A percentile compares a stretch with the other conserved stretches of the same genome.
phyloP scores from a whole-genome alignment of 2,329 filamentous ascomycete genomes.

The Paecilomyces niveus region DNA sequence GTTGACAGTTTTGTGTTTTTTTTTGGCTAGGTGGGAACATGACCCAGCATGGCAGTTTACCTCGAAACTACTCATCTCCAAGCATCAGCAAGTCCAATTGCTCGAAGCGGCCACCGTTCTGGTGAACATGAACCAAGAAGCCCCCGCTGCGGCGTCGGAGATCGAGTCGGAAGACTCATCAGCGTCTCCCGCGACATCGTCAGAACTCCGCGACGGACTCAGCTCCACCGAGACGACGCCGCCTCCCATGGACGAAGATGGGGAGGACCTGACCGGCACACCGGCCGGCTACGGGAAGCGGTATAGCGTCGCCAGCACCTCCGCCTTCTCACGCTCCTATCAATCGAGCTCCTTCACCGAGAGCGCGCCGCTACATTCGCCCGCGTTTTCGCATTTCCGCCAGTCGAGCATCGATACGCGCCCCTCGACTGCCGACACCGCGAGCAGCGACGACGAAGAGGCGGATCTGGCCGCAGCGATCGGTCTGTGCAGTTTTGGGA shows the following conservation, averaged over 20 bases:
- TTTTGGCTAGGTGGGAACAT: constrained; percentile 81
- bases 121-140: constrained; percentile 74
- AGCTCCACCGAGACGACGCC: constrained; percentile 92
- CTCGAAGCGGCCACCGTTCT: constrained; percentile 95
- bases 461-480: constrained; percentile 84
- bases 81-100: constrained; percentile 97
- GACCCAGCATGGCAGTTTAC: constrained; percentile 96
- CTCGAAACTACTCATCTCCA: constrained; percentile 95
- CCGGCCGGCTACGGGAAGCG: constrained; percentile 49
- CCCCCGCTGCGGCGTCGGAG: constrained; percentile 56
- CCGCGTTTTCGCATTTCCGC: constrained; percentile 53
- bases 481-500: constrained; percentile 81
- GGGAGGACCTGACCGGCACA: constrained; percentile 28
- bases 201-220: constrained; percentile 62
- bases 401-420: constrained; percentile 70
- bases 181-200: constrained; percentile 73
- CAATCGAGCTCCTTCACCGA: constrained; percentile 58
- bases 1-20: constrained; percentile 37
- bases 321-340: constrained; percentile 67
- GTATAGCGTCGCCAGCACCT: constrained; percentile 42
- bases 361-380: constrained; percentile 43
- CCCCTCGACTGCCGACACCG: constrained; percentile 71
- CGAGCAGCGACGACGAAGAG: constrained; percentile 71
- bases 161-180: constrained; percentile 76
- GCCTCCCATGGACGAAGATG: constrained; percentile 66